Conservation (phyloP, 176 grass and related monocot species). For the Oryza officinalis region DNA sequence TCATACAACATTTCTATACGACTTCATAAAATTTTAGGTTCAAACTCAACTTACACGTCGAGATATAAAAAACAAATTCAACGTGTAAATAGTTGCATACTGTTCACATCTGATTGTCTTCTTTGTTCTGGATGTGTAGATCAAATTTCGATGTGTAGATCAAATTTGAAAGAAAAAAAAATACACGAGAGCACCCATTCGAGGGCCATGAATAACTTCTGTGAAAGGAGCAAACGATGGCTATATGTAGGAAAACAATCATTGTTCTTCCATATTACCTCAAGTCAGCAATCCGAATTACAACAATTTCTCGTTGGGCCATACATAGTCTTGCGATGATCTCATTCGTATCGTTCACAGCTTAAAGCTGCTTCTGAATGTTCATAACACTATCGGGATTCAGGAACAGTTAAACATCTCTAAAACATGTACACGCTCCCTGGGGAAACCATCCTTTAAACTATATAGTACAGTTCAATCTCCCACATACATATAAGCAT, state of each 20-base stretch:
- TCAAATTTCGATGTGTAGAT: too few relatives aligned
- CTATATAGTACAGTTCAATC: constrained; percentile 18
- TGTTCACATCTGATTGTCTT: too few relatives aligned
- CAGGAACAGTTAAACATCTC: background rate
- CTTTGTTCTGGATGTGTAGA: too few relatives aligned
- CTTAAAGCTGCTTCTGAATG: background rate
- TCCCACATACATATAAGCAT: constrained; percentile 2
- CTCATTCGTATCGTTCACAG: background rate
- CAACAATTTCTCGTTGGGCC: background rate
- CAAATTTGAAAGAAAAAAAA: too few relatives aligned
- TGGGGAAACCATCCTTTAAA: background rate
- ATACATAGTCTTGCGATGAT: background rate
- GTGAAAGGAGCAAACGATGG: background rate
- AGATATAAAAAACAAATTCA: too few relatives aligned
- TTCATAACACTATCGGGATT: background rate
- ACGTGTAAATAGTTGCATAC: too few relatives aligned
- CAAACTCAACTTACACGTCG: too few relatives aligned
- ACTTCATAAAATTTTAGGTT: too few relatives aligned
- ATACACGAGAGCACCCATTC: too few relatives aligned
- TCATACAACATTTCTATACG: too few relatives aligned
- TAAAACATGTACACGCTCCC: background rate
- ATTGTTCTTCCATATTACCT: background rate
- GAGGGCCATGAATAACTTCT: too few relatives aligned
- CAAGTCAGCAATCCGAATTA: background rate
- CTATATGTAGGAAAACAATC: background rate